phyloP scores from a whole-genome alignment of 2,329 filamentous ascomycete genomes.

The Colletotrichum lupini region DNA sequence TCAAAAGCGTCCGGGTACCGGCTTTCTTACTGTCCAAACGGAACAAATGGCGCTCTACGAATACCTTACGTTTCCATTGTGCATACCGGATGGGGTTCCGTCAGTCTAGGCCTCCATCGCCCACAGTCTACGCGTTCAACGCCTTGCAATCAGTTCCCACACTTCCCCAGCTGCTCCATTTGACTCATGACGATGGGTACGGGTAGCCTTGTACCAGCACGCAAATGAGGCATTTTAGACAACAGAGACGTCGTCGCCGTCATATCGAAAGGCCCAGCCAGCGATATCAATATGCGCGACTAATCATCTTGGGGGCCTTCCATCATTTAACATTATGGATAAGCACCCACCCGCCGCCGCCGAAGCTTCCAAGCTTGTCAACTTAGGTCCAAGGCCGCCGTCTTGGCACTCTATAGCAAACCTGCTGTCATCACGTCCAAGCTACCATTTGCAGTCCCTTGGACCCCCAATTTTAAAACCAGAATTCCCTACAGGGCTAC shows the following conservation, averaged over 20 bases:
- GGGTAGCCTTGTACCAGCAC: not conserved
- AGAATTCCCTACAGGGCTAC: constrained; percentile 22
- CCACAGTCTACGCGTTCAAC: not conserved
- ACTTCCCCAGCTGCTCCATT: constrained; percentile 15
- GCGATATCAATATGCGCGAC: not conserved
- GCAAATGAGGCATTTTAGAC: constrained; percentile 21
- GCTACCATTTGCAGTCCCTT: constrained; percentile 5
- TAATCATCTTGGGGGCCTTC: not conserved
- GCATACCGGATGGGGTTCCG: not conserved
- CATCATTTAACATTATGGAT: constrained; percentile 31
- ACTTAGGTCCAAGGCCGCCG: not conserved
- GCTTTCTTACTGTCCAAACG: constrained; percentile 7
- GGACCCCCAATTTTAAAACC: constrained; percentile 19
- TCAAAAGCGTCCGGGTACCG: not conserved
- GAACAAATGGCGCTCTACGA: not conserved
- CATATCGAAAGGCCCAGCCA: not conserved
- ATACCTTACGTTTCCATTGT: constrained; percentile 14
- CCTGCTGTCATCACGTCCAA: constrained; percentile 8
- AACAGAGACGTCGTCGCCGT: not conserved
- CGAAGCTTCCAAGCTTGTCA: constrained; percentile 20
- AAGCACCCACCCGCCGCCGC: constrained; percentile 13
- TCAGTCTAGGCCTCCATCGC: constrained; percentile 24
- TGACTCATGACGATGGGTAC: constrained; percentile 1
- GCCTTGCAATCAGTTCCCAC: not conserved
- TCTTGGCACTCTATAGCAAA: constrained; percentile 29